These are phyloP conservation scores for Actinomortierella ambigua DNA, from an alignment of 371 early-diverging fungal genomes.

Conservation along the genomic window DNA sequence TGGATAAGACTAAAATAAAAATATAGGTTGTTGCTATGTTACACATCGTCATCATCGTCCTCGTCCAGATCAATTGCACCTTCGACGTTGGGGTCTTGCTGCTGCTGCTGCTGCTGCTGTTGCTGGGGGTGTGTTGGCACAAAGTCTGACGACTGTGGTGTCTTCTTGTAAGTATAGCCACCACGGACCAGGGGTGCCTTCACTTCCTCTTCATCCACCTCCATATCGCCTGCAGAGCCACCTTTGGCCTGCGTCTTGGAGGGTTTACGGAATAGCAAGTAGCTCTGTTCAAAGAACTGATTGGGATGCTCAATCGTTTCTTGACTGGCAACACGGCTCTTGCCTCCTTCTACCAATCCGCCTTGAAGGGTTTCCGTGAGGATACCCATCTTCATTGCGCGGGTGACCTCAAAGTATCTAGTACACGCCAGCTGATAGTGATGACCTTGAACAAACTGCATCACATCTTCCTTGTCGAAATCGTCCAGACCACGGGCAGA, in stretches of 20 bases:
- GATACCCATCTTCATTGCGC: constrained; percentile 46
- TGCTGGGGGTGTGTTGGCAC: no score
- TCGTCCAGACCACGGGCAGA: constrained; percentile 54
- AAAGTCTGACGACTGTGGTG: neutral
- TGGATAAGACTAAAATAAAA: no score
- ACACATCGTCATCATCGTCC: no score
- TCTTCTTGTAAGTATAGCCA: constrained; percentile 34
- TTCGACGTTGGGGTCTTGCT: no score
- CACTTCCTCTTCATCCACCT: constrained; percentile 5
- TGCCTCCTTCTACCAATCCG: constrained; percentile 32
- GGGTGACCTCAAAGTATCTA: constrained; percentile 79
- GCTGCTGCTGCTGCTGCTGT: no score
- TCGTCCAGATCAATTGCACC: no score
- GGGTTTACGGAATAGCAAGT: constrained; percentile 9
- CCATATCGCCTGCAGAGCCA: neutral
- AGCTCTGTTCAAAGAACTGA: constrained; percentile 88
- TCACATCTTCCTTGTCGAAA: constrained; percentile 66
- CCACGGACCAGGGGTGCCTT: constrained; percentile 16
- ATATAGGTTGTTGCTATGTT: no score
- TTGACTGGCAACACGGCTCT: constrained; percentile 47
- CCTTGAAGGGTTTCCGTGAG: constrained; percentile 25
- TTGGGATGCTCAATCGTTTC: constrained; percentile 92
- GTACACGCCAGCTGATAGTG: constrained; percentile 97
- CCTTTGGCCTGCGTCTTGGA: constrained; percentile 10
- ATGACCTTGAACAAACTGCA: constrained; percentile 65